Evolutionary conservation across 768 basidiomycete genomes (phyloP).

Genomic region (Pulveroboletus sp.): DNA sequence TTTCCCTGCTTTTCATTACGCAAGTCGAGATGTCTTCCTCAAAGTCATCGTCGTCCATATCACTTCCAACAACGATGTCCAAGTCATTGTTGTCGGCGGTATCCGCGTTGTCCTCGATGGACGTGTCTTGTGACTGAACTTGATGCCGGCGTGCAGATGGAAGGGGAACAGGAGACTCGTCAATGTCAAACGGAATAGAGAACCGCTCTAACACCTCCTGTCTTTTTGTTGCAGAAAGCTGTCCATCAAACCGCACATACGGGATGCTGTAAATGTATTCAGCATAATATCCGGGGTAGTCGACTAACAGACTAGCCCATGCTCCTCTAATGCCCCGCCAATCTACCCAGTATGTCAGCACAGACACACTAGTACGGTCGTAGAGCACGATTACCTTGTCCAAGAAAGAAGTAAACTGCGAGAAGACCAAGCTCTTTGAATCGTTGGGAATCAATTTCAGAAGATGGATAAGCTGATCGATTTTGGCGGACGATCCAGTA

Average conservation of each 20-base stretch:
- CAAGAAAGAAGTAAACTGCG: constrained; percentile 83
- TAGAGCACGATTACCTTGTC: constrained; percentile 51
- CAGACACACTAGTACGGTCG: not conserved
- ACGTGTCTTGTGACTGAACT: constrained; percentile 1
- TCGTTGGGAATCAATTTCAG: constrained; percentile 59
- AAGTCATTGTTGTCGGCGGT: constrained; percentile 30
- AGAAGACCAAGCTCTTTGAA: constrained; percentile 85
- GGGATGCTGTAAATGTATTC: constrained; percentile 47
- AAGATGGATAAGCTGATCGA: constrained; percentile 73
- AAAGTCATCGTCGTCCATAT: constrained; percentile 31
- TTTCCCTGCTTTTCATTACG: constrained; percentile 30
- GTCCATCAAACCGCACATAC: constrained; percentile 80
- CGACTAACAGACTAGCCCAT: constrained; percentile 41
- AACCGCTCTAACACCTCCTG: constrained; percentile 75
- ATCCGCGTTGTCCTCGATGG: constrained; percentile 10
- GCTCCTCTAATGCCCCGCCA: constrained; percentile 58
- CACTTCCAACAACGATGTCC: constrained; percentile 31
- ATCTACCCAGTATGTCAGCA: constrained; percentile 44
- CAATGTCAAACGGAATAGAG: constrained; percentile 55
- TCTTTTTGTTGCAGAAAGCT: constrained; percentile 75
- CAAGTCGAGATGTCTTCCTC: constrained; percentile 27
- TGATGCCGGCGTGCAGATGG: constrained; percentile 7
- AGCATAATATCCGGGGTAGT: not conserved
- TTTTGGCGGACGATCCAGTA: constrained; percentile 72
- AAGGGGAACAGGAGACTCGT: constrained; percentile 17